Conservation (phyloP, 306 rosid genomes). For the Lathyrus aphaca region DNA sequence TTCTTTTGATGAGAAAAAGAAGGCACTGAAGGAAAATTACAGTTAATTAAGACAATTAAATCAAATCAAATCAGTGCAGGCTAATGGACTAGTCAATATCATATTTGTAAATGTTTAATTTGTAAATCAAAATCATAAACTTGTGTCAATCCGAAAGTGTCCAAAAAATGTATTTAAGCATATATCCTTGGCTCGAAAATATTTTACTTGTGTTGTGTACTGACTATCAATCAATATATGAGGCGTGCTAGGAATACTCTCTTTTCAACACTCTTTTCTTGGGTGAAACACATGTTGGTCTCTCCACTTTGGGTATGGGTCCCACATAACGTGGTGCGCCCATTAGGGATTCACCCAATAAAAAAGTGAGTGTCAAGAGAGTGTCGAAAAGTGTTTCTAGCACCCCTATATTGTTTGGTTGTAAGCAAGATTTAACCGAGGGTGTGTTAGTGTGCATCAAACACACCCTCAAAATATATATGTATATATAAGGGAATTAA, state of each 20-base stretch:
- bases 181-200: slow-evolving; percentile 10
- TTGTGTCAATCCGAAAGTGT: slow-evolving; percentile 14
- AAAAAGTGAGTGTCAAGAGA: too few species aligned
- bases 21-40: background rate
- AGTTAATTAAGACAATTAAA: slow-evolving; percentile 19
- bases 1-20: background rate
- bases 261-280: too few species aligned
- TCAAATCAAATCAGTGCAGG: background rate
- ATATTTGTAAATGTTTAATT: background rate
- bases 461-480: background rate
- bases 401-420: background rate
- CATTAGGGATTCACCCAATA: too few species aligned
- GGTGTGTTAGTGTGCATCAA: background rate
- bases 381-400: background rate
- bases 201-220: background rate
- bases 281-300: too few species aligned
- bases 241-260: too few species aligned
- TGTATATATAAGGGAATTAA: background rate
- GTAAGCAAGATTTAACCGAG: background rate
- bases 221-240: too few species aligned
- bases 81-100: slow-evolving; percentile 3
- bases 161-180: slow-evolving; percentile 6
- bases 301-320: too few species aligned
- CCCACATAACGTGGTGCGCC: too few species aligned
- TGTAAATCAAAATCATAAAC: slow-evolving; percentile 13